phyloP scores from a whole-genome alignment of 306 rosid species.

The Castanopsis chinensis region DNA sequence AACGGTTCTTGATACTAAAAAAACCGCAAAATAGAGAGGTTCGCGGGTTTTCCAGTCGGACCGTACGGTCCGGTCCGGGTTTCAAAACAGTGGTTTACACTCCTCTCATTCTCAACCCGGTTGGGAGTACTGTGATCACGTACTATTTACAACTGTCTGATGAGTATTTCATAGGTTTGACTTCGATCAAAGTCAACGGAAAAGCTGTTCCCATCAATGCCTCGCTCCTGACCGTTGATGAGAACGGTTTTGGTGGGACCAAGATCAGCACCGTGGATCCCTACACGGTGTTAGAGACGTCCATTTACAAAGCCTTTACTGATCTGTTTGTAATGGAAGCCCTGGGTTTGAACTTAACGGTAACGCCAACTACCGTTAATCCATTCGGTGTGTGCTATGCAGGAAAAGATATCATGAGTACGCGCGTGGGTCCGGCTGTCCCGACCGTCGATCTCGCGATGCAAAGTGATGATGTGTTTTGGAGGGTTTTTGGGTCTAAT shows the following conservation, averaged over 20 bases:
- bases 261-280: constrained; percentile 32
- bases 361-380: constrained; percentile 15
- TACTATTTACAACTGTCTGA: constrained; percentile 34
- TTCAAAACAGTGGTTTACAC: no score
- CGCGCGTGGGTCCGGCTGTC: constrained; percentile 50
- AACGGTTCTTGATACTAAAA: no score
- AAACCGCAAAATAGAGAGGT: no score
- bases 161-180: constrained; percentile 42
- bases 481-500: constrained; percentile 55
- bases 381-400: constrained; percentile 41
- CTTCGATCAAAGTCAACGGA: constrained; percentile 32
- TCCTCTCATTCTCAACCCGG: constrained; percentile 28
- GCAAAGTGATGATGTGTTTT: constrained; percentile 42
- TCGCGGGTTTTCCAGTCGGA: no score
- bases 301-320: constrained; percentile 17
- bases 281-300: constrained; percentile 30
- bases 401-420: constrained; percentile 22
- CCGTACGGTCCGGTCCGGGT: no score
- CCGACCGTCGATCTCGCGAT: constrained; percentile 53
- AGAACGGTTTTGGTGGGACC: constrained; percentile 37
- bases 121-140: constrained; percentile 30
- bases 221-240: constrained; percentile 25
- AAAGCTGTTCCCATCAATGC: constrained; percentile 13
- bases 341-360: constrained; percentile 24
- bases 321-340: constrained; percentile 27